A percentile compares a stretch with the other conserved stretches of the same genome.
phyloP scores from a whole-genome alignment of 2,329 filamentous ascomycete species.

The Rhinocladiella similis region DNA sequence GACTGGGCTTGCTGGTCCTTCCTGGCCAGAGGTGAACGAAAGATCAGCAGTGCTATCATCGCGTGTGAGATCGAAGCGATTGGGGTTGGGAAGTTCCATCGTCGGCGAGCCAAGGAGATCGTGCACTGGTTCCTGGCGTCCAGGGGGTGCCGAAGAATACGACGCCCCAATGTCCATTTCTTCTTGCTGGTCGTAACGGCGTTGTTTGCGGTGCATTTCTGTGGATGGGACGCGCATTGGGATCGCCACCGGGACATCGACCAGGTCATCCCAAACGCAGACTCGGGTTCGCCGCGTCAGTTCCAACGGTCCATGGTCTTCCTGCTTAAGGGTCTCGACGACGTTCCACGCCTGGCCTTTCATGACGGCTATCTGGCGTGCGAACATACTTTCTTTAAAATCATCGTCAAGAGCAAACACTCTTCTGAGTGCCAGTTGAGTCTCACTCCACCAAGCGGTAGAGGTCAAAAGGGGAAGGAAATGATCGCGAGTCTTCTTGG shows the following conservation, averaged over 20 bases:
- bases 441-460: constrained; percentile 95
- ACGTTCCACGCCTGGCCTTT: constrained; percentile 99
- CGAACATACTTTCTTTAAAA: constrained; percentile 98
- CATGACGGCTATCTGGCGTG: constrained; percentile 97
- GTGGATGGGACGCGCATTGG: constrained; percentile 81
- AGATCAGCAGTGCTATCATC: constrained; percentile 40
- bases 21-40: constrained; percentile 28
- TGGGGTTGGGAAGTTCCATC: constrained; percentile 69
- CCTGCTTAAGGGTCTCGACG: constrained; percentile 90
- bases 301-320: constrained; percentile 90
- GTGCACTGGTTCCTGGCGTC: constrained; percentile 43
- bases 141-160: constrained; percentile 55
- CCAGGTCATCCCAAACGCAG: constrained; percentile 96
- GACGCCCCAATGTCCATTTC: constrained; percentile 88
- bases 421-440: constrained; percentile 78
- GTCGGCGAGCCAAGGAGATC: constrained; percentile 67
- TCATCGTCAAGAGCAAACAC: constrained; percentile 92
- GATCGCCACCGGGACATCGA: constrained; percentile 92
- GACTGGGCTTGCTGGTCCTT: constrained; percentile 38
- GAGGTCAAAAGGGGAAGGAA: constrained; percentile 95
- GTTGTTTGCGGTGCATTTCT: constrained; percentile 70
- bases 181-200: constrained; percentile 56
- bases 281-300: constrained; percentile 87
- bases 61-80: constrained; percentile 68
- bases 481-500: constrained; percentile 87